phyloP scores from a whole-genome alignment of 2,329 filamentous ascomycete species.

The Periconia digitata region DNA sequence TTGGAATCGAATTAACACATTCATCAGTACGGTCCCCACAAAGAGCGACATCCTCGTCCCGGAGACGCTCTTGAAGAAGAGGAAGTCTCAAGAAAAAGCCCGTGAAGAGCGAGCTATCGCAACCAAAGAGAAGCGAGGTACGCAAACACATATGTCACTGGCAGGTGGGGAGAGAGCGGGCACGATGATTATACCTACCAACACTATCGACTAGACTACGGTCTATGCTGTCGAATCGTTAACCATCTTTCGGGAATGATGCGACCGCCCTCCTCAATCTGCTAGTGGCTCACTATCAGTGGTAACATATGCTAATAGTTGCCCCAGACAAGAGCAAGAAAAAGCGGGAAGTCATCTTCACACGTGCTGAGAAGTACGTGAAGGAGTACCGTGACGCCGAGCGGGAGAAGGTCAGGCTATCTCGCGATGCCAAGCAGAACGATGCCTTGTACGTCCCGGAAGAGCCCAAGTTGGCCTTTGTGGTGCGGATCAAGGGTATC shows the following conservation, averaged over 20 bases:
- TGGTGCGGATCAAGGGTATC: slow-evolving; percentile 99
- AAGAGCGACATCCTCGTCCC: slow-evolving; percentile 95
- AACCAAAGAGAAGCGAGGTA: slow-evolving; percentile 87
- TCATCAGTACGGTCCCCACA: slow-evolving; percentile 81
- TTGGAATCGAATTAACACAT: slow-evolving; percentile 2
- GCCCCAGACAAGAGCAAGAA: slow-evolving; percentile 84
- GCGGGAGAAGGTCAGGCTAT: slow-evolving; percentile 96
- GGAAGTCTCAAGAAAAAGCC: slow-evolving; percentile 99
- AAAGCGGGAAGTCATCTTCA: slow-evolving; percentile 99
- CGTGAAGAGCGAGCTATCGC: slow-evolving; percentile 83
- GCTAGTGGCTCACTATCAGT: neutral
- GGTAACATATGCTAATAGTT: slow-evolving; percentile 38
- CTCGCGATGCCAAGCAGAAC: slow-evolving; percentile 85
- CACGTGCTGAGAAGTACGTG: slow-evolving; percentile 99
- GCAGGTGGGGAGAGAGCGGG: slow-evolving; percentile 27
- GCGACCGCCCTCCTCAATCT: slow-evolving; percentile 29
- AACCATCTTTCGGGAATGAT: slow-evolving; percentile 99
- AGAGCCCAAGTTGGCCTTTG: slow-evolving; percentile 95
- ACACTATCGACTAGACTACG: slow-evolving; percentile 84
- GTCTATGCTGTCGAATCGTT: slow-evolving; percentile 98
- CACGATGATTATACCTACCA: slow-evolving; percentile 85
- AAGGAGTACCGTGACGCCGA: slow-evolving; percentile 99
- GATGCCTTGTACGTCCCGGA: slow-evolving; percentile 93
- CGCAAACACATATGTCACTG: slow-evolving; percentile 46
- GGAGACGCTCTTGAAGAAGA: slow-evolving; percentile 99